Conservation (phyloP, 257 asterid genomes). For the Forsythia suspensa region DNA sequence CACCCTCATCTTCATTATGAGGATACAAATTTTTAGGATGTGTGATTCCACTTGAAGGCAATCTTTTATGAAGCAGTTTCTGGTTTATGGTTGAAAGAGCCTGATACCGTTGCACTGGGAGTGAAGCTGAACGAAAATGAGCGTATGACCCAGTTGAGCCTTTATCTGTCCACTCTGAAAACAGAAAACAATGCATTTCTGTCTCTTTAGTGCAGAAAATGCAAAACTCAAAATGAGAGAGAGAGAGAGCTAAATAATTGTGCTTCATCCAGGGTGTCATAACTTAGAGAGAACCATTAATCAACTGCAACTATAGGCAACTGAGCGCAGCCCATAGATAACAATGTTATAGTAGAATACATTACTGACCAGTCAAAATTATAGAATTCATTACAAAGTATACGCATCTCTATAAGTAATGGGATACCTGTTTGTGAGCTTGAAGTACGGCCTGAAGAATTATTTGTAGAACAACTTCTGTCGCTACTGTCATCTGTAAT, state of each 20-base stretch:
- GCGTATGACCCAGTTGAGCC: conserved; percentile 41
- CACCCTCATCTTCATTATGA: conserved; percentile 29
- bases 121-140: conserved; percentile 51
- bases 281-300: neutral
- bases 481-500: conserved; percentile 50
- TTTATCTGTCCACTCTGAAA: conserved; percentile 63
- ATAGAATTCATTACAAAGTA: neutral
- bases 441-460: conserved; percentile 41
- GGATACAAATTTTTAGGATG: conserved; percentile 21
- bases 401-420: neutral
- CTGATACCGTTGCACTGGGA: conserved; percentile 63
- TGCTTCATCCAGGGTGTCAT: neutral
- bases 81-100: conserved; percentile 68
- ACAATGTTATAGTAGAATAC: neutral
- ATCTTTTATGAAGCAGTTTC: conserved; percentile 49
- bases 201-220: neutral
- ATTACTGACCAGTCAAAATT: neutral
- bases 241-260: neutral
- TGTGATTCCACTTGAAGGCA: conserved; percentile 32
- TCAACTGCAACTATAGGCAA: neutral
- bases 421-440: conserved; percentile 53
- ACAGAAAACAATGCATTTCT: conserved; percentile 11
- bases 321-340: neutral
- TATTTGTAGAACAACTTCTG: conserved; percentile 44
- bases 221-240: neutral